phyloP scores from a whole-genome alignment of 169 alveolate species.

The Plasmodium gaboni region DNA sequence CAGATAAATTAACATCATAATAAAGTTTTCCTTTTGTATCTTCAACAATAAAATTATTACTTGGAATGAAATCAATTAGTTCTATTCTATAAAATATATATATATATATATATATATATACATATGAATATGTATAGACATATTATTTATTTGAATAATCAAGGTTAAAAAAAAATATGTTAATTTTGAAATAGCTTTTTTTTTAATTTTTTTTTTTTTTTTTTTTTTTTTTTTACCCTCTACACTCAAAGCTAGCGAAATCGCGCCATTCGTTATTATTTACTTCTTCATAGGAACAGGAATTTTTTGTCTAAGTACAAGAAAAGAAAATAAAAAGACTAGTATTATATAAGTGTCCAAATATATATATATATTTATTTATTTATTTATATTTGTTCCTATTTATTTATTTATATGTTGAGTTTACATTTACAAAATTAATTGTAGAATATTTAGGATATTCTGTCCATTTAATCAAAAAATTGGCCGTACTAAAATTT shows the following conservation, averaged over 20 bases:
- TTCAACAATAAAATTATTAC: conserved; percentile 49
- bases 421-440: conserved; percentile 45
- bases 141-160: too few species aligned
- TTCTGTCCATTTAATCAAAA: conserved; percentile 60
- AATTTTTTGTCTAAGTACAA: conserved; percentile 32
- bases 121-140: not conserved
- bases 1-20: conserved; percentile 53
- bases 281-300: conserved; percentile 33
- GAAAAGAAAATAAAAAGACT: conserved; percentile 1
- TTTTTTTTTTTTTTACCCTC: conserved; percentile 36
- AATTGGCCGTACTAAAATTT: conserved; percentile 61
- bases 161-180: not conserved
- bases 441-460: conserved; percentile 69
- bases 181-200: not conserved
- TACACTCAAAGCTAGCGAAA: conserved; percentile 63
- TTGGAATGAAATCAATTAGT: conserved; percentile 31
- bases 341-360: not conserved
- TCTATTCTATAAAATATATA: conserved; percentile 29
- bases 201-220: conserved; percentile 4
- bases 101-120: not conserved
- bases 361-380: not conserved
- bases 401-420: not conserved
- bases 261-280: conserved; percentile 41
- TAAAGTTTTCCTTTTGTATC: conserved; percentile 61
- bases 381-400: not conserved